These are phyloP conservation scores for Rhizopogon vulgaris DNA, from an alignment of 768 basidiomycete species.

Conservation along the genomic window DNA sequence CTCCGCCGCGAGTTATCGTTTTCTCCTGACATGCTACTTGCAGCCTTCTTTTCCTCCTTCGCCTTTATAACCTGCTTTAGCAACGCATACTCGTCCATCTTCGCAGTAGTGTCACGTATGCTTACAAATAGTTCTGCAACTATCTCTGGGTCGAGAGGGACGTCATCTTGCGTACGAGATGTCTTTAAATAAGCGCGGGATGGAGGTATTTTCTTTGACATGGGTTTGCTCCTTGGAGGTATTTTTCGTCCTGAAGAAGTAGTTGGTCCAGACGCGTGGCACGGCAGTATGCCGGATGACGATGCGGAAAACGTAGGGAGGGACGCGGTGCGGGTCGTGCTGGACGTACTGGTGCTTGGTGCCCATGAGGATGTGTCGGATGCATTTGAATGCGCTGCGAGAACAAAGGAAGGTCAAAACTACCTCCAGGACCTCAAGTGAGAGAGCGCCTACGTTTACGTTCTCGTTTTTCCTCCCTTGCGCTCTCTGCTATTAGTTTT, in stretches of 20 bases:
- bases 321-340: not conserved
- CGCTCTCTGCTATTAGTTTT: not conserved
- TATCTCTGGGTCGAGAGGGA: not conserved
- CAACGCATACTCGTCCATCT: constrained; percentile 19
- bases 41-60: constrained; percentile 8
- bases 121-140: not conserved
- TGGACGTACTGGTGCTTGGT: not conserved
- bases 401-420: not conserved
- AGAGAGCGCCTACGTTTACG: not conserved
- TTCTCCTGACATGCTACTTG: not conserved
- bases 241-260: not conserved
- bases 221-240: not conserved
- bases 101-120: constrained; percentile 15
- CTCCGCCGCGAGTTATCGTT: not conserved
- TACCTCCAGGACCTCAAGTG: too few relatives aligned
- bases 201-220: not conserved
- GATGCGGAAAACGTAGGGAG: not conserved
- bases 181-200: not conserved
- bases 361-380: not conserved
- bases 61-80: constrained; percentile 18
- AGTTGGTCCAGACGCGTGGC: not conserved
- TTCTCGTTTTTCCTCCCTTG: not conserved
- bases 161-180: not conserved
- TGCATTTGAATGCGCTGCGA: not conserved
- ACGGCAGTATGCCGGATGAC: not conserved